Evolutionary conservation across 2,329 filamentous ascomycete genomes (phyloP), one percentile per base, ranked within the genome.

Genomic region (Juglanconis oblonga): DNA sequence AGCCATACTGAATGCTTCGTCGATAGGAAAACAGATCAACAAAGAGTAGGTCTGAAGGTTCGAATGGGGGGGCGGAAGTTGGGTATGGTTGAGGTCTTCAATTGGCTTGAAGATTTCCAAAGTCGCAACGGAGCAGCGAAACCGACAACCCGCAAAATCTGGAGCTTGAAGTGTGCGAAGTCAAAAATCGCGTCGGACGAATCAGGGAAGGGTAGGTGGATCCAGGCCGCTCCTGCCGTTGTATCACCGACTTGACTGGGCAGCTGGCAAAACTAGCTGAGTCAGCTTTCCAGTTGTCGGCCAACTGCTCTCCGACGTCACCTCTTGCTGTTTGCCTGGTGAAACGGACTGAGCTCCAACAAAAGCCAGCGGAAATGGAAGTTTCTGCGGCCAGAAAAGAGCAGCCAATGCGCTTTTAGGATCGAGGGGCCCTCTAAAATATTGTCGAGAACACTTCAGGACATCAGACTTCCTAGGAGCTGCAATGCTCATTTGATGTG

Each of bases 1-100:
- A 85, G 90, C 88, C 91, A 95, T 95, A 74, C 74, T 79, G 76
- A 73, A 74, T 71, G 49, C 65, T 68, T 66, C 66, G 67, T 67
- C 65, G 74, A 76, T 74, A 72, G 66, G 67, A 67, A 66, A 73
- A 75, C 70, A 69, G 54, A 57, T 63, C 61, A 63, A 63, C 61
- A 63, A 63, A 72, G 72, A 74, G 73, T 72, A 58, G 62, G 55
- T 59, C 62, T 62, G 56, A 57, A 52, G 38, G 51, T 74, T 77
- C 66, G 29, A 67, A 67, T 74, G 75, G 71, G 67, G 67, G 71
- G 72, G 69, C 68, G 73, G 71, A 69, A 68, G 67, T 67, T 67
- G 71, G 54, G 45, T 56, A 69, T 60, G 53, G 49, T 61, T 48
- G 69, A 68, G 64, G n/a, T 29, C 59, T 64, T 60, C 58, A 63